Evolutionary conservation across 2,329 filamentous ascomycete genomes (phyloP).

Genomic region (Aspergillus oerlinghausenensis): DNA sequence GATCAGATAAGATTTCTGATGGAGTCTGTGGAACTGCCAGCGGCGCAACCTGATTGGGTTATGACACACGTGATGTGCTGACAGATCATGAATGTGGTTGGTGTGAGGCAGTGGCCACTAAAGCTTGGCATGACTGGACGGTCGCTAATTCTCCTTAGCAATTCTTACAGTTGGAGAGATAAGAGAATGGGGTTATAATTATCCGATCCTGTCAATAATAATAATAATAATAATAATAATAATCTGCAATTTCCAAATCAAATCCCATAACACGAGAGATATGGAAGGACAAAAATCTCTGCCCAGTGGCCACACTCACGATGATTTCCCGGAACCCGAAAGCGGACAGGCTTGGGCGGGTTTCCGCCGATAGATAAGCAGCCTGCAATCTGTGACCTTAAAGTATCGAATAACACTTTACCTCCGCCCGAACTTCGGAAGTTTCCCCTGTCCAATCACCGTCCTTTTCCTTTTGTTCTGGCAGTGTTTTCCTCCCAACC

Average conservation of each 20-base stretch:
- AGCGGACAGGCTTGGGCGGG: constrained; percentile 10
- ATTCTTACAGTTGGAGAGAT: neutral
- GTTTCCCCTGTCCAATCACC: constrained; percentile 13
- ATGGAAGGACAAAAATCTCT: neutral
- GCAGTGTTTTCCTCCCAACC: constrained; percentile 8
- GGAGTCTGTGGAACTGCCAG: neutral
- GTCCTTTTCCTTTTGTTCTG: constrained; percentile 8
- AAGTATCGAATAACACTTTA: constrained; percentile 29
- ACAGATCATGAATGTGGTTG: neutral
- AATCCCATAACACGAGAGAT: neutral
- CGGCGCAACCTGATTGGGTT: neutral
- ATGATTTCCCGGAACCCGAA: constrained; percentile 16
- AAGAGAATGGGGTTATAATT: too few species aligned
- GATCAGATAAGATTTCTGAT: neutral
- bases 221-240: neutral
- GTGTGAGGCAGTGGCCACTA: neutral
- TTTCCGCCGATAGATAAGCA: constrained; percentile 29
- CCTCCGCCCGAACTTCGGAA: constrained; percentile 32
- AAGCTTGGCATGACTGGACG: neutral
- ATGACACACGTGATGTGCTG: neutral
- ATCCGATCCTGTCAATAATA: too few species aligned
- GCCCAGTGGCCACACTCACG: neutral
- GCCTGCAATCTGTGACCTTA: constrained; percentile 30
- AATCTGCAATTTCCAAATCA: neutral
- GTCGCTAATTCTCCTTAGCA: neutral